A percentile compares a stretch with the other conserved stretches of the same genome.
These are phyloP conservation scores for Metschnikowia arizonensis DNA, from an alignment of 805 yeast species.

Conservation along the genomic window DNA sequence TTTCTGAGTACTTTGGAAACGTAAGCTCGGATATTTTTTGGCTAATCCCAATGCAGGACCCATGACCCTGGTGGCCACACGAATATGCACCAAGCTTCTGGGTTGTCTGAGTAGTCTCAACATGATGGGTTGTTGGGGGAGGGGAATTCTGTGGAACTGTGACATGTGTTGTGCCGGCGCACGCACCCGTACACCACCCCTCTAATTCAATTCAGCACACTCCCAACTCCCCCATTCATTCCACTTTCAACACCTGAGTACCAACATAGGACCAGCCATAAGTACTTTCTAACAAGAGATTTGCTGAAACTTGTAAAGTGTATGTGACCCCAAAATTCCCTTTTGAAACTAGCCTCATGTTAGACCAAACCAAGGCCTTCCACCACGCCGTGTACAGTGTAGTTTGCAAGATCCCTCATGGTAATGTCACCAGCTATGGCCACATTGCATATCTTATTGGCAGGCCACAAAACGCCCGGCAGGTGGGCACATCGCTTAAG, in stretches of 20 bases:
- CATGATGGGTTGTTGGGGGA: too few species aligned
- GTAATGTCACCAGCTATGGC: constrained; percentile 63
- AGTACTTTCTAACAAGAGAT: too few species aligned
- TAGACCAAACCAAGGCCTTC: constrained; percentile 51
- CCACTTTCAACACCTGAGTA: too few species aligned
- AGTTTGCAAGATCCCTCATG: constrained; percentile 53
- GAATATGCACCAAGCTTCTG: not conserved
- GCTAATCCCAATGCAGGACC: not conserved
- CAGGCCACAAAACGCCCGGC: constrained; percentile 65
- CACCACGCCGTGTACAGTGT: constrained; percentile 57
- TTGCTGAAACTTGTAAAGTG: too few species aligned
- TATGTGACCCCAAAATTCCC: not conserved
- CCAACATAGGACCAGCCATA: too few species aligned
- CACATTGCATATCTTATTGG: constrained; percentile 64
- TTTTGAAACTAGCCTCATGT: not conserved
- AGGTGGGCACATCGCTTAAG: constrained; percentile 70
- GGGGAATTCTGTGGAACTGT: not conserved
- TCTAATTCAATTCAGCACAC: too few species aligned
- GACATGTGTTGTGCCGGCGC: not conserved
- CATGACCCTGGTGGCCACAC: not conserved
- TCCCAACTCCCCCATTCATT: too few species aligned
- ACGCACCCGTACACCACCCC: not conserved
- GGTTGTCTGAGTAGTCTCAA: not conserved
- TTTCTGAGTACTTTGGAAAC: not conserved
- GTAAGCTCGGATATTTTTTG: not conserved